Evolutionary conservation across 805 yeast species (phyloP), one percentile per base, ranked within the genome.

Genomic region (Candida insectorum): DNA sequence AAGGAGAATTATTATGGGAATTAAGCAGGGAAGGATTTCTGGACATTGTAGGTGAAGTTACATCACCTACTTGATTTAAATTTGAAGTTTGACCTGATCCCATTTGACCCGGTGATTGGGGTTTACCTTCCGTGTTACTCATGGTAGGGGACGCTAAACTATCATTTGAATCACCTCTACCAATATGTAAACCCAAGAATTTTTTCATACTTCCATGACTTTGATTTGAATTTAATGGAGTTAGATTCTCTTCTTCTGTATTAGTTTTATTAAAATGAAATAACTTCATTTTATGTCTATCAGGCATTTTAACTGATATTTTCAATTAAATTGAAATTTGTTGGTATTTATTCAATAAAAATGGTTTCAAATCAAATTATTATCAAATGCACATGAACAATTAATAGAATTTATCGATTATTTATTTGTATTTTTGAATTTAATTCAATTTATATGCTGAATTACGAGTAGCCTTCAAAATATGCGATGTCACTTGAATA

Each of bases 261-360:
- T 37, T 45, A 16, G 39, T 22, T 43, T 65, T 64, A 46, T 61
- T 58, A 45, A 64, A 69, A 37, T 54, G 49, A 37, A 66, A 62
- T 24, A 66, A 49, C 53, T 65, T 64, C 46, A 63, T 52, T 41
- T 62, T 65, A 49, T 64, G 70, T 51, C 58, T 60, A 44, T 66
- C 71, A 24, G 71, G 71, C 73, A 66, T 66, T 27, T 33, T 32
- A 24, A 16, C 17, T 8, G 8, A 8, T 8, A 20, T 20, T 20
- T 20, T 20, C 10, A 20, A 20, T 20, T 20, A 8, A 20, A 20
- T 8, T n/a, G n/a, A n/a, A n/a, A n/a, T n/a, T n/a, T n/a, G n/a
- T n/a, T n/a, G n/a, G n/a, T n/a, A n/a, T n/a, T n/a, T n/a, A n/a
- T n/a, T n/a, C n/a, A n/a, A n/a, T n/a, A n/a, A n/a, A n/a, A n/a